These are phyloP conservation scores for Pseudocercospora macadamiae DNA, from an alignment of 2,329 filamentous ascomycete genomes.

Conservation along the genomic window DNA sequence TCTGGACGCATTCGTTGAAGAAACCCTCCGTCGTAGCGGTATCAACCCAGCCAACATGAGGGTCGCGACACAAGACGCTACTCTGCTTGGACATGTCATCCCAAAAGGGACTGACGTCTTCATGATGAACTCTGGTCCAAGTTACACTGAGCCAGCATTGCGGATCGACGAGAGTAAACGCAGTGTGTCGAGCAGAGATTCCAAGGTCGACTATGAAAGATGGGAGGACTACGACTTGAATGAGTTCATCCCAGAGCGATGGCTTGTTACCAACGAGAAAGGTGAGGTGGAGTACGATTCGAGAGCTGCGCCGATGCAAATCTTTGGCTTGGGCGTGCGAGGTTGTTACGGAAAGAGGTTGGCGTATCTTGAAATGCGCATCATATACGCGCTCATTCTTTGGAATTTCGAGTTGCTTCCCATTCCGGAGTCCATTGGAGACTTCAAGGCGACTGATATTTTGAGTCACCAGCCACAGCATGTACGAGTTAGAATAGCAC, in stretches of 20 bases:
- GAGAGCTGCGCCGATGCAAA: slow-evolving; percentile 13
- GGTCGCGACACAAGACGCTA: slow-evolving; percentile 3
- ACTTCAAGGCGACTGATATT: slow-evolving; percentile 7
- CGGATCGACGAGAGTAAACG: slow-evolving; percentile 4
- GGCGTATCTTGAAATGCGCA: slow-evolving; percentile 13
- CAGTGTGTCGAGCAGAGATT: background rate
- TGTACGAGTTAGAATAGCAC: background rate
- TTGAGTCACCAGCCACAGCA: slow-evolving; percentile 7
- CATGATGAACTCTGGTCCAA: slow-evolving; percentile 6
- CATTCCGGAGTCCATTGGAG: background rate
- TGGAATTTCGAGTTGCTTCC: slow-evolving; percentile 10
- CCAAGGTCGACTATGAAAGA: background rate
- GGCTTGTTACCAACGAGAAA: slow-evolving; percentile 2
- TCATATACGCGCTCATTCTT: slow-evolving; percentile 10
- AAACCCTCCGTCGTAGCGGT: background rate
- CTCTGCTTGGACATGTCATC: slow-evolving; percentile 5
- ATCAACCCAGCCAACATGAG: slow-evolving; percentile 4
- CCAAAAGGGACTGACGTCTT: slow-evolving; percentile 11
- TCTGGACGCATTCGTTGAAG: slow-evolving; percentile 14
- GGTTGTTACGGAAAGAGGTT: slow-evolving; percentile 15
- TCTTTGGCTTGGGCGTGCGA: slow-evolving; percentile 6
- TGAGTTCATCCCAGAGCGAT: slow-evolving; percentile 5
- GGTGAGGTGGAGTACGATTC: background rate
- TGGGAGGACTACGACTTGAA: slow-evolving; percentile 3
- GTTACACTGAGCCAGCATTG: background rate